These are phyloP conservation scores for Schizophyllum commune DNA, from an alignment of 1,284 basidiomycete species.

Conservation along the genomic window DNA sequence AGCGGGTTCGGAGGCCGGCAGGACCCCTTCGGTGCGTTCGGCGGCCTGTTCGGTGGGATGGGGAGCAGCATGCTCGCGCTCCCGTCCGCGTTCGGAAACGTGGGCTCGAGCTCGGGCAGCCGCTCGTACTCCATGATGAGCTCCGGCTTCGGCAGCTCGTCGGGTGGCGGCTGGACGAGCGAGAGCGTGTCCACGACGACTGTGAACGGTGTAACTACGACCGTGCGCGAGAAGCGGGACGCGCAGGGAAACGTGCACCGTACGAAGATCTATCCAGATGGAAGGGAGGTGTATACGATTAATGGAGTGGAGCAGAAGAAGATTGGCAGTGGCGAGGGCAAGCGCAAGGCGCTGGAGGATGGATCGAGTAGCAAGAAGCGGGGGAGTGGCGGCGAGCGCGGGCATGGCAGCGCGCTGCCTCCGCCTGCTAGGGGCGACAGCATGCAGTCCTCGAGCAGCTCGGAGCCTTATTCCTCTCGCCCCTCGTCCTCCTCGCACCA, in stretches of 20 bases:
- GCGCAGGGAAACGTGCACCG: slow-evolving; percentile 69
- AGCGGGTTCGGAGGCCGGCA: neutral
- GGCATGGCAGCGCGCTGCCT: neutral
- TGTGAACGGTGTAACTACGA: slow-evolving; percentile 60
- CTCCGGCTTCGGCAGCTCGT: neutral
- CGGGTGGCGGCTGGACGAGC: neutral
- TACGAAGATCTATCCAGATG: slow-evolving; percentile 55
- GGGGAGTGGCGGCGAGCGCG: neutral
- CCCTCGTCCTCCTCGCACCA: neutral
- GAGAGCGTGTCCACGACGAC: slow-evolving; percentile 46
- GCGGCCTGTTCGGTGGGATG: neutral
- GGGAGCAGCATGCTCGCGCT: neutral
- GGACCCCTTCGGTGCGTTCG: neutral
- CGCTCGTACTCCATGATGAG: neutral
- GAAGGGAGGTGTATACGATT: slow-evolving; percentile 52
- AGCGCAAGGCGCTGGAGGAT: slow-evolving; percentile 19
- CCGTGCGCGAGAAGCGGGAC: slow-evolving; percentile 48
- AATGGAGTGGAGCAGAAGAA: slow-evolving; percentile 62
- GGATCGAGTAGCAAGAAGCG: neutral
- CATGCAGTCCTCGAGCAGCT: neutral
- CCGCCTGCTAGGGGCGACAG: neutral
- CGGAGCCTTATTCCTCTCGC: neutral
- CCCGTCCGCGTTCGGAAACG: too few relatives aligned
- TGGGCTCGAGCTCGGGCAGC: neutral
- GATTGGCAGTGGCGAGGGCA: slow-evolving; percentile 54